Conservation (phyloP, 169 alveolate species). For the Plasmodium vivax region DNA sequence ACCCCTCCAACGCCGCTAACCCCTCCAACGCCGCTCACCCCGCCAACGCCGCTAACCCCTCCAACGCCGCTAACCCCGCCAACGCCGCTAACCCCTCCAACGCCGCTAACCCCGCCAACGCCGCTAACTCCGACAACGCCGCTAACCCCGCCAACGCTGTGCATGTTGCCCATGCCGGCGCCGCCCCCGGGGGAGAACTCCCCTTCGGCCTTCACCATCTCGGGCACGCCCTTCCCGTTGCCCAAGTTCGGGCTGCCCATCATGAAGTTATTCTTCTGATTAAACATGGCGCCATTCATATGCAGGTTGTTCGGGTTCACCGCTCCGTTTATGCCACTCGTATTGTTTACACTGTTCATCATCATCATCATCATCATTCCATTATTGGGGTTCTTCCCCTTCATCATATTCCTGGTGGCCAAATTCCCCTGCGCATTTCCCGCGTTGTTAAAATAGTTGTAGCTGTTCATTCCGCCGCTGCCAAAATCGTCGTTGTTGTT, state of each 20-base stretch:
- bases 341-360: background rate
- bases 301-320: background rate
- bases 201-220: background rate
- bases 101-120: background rate
- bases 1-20: background rate
- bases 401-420: conserved; percentile 30
- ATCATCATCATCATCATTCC: background rate
- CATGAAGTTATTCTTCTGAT: conserved; percentile 31
- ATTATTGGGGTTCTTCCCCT: conserved; percentile 34
- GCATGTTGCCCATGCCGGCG: background rate
- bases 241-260: background rate
- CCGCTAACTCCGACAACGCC: background rate
- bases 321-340: background rate
- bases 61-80: background rate
- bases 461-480: conserved; percentile 23
- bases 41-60: background rate
- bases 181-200: background rate
- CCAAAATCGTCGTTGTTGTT: background rate
- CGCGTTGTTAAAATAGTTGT: conserved; percentile 22
- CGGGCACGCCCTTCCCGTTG: background rate
- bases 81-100: no score
- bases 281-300: background rate
- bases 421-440: background rate
- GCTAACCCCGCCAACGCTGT: background rate
- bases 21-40: background rate